Evolutionary conservation across 1,139 yeast species (phyloP).

Genomic region (Taphrina confusa): DNA sequence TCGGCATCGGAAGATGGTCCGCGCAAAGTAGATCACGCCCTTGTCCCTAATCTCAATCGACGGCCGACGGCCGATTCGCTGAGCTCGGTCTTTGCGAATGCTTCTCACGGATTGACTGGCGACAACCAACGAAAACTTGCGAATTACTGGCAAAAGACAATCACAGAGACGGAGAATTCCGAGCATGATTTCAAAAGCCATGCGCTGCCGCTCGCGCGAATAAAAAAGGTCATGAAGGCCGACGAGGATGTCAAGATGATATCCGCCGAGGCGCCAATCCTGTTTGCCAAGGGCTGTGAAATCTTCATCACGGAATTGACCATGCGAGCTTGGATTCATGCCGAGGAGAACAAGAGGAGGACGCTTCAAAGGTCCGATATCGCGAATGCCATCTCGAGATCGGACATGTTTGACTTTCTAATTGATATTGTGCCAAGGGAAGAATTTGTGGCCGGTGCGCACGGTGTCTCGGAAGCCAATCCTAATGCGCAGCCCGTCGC

Average conservation of each 20-base stretch:
- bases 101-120: conserved; percentile 88
- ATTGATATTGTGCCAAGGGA: conserved; percentile 90
- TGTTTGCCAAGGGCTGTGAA: conserved; percentile 97
- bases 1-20: background rate
- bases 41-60: background rate
- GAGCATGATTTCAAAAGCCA: conserved; percentile 92
- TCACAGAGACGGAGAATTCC: conserved; percentile 83
- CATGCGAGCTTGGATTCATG: conserved; percentile 98
- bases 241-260: conserved; percentile 98
- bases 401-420: conserved; percentile 95
- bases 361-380: conserved; percentile 92
- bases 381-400: conserved; percentile 89
- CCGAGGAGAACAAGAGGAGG: conserved; percentile 91
- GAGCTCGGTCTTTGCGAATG: conserved; percentile 63
- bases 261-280: conserved; percentile 94
- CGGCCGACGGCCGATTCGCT: background rate
- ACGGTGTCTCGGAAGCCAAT: background rate
- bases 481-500: conserved; percentile 22
- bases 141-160: conserved; percentile 95
- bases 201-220: conserved; percentile 90
- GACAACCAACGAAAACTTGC: conserved; percentile 83
- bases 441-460: conserved; percentile 36
- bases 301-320: conserved; percentile 93
- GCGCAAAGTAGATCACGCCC: conserved; percentile 12
- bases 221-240: conserved; percentile 91